Percentiles rank a stretch among this genome's conserved stretches.
Conservation (phyloP, 176 grass and related monocot genomes). For the Hordeum vulgare region DNA sequence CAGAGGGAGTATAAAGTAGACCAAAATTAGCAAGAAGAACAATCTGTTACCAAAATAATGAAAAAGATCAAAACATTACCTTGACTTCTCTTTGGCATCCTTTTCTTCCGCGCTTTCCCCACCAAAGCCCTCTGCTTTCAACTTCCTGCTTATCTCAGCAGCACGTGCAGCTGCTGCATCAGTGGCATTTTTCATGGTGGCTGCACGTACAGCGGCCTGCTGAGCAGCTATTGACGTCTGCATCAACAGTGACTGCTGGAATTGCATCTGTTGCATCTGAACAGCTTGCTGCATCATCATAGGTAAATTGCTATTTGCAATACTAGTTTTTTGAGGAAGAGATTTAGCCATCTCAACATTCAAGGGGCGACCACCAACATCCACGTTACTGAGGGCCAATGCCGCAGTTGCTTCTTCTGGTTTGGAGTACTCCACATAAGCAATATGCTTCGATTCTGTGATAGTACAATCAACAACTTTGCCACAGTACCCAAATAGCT, state of each 20-base stretch:
- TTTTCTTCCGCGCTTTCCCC: slow-evolving; percentile 38
- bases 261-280: slow-evolving; percentile 90
- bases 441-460: slow-evolving; percentile 78
- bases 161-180: slow-evolving; percentile 91
- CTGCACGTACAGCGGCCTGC: slow-evolving; percentile 68
- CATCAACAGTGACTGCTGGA: slow-evolving; percentile 92
- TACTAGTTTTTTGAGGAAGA: slow-evolving; percentile 53
- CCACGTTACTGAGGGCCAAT: slow-evolving; percentile 65
- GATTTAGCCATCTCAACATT: slow-evolving; percentile 99
- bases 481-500: slow-evolving; percentile 83
- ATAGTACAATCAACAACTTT: slow-evolving; percentile 83
- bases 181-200: slow-evolving; percentile 97
- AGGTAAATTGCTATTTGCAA: slow-evolving; percentile 64
- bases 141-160: slow-evolving; percentile 92
- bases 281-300: slow-evolving; percentile 97
- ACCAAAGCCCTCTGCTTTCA: slow-evolving; percentile 74
- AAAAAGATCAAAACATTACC: slow-evolving; percentile 29
- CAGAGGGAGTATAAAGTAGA: background rate
- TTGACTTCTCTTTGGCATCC: slow-evolving; percentile 55
- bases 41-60: background rate
- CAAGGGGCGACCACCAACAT: slow-evolving; percentile 78
- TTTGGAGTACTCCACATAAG: slow-evolving; percentile 86
- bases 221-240: slow-evolving; percentile 74
- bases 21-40: background rate
- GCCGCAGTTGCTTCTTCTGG: slow-evolving; percentile 81